Evolutionary conservation across 2,329 filamentous ascomycete genomes (phyloP).

Genomic region (Diaporthe helianthi): DNA sequence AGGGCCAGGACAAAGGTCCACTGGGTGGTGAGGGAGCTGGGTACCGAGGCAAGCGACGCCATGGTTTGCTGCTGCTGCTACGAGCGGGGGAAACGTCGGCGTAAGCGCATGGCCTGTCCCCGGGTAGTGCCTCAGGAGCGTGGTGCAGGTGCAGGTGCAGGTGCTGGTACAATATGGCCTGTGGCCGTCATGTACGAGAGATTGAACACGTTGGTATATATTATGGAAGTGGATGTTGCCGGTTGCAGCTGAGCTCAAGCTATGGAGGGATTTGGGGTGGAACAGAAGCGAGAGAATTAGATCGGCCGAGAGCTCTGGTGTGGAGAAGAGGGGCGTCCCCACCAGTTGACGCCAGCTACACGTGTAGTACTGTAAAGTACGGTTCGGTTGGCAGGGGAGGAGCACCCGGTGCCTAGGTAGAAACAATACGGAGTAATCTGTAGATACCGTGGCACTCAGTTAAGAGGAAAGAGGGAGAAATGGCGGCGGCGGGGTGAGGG

Average conservation of each 20-base stretch:
- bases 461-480: background rate
- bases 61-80: slow-evolving; percentile 44
- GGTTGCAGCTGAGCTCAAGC: too few species aligned
- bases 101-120: slow-evolving; percentile 37
- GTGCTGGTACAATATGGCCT: slow-evolving; percentile 33
- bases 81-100: slow-evolving; percentile 7
- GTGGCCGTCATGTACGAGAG: slow-evolving; percentile 27
- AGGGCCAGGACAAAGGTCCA: slow-evolving; percentile 65
- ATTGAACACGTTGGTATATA: slow-evolving; percentile 11
- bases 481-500: slow-evolving; percentile 1
- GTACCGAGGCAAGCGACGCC: slow-evolving; percentile 63
- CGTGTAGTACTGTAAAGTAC: too few species aligned
- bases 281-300: slow-evolving; percentile 19
- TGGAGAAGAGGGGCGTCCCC: slow-evolving; percentile 6
- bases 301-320: background rate
- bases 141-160: slow-evolving; percentile 28
- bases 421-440: too few species aligned
- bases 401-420: too few species aligned
- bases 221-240: background rate
- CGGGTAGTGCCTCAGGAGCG: slow-evolving; percentile 2
- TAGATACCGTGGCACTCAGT: too few species aligned
- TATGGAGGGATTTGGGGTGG: background rate
- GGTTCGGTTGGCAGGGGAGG: background rate
- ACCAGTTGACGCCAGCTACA: slow-evolving; percentile 1
- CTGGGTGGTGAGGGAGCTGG: slow-evolving; percentile 53